phyloP scores from a whole-genome alignment of 164 flowering plant genomes.

The Aristolochia californica region DNA sequence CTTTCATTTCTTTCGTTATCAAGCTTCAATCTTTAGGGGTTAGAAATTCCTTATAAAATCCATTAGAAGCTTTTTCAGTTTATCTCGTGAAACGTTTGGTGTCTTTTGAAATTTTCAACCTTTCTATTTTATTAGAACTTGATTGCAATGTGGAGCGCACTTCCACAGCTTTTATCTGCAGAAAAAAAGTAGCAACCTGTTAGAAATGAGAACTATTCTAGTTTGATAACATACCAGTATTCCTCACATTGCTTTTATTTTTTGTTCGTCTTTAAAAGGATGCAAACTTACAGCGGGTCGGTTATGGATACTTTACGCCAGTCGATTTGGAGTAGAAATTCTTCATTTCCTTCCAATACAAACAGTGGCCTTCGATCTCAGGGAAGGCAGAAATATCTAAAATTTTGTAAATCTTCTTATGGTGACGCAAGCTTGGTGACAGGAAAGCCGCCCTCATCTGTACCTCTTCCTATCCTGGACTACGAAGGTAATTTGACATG shows the following conservation, averaged over 20 bases:
- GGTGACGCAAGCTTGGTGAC: conserved; percentile 40
- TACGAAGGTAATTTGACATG: conserved; percentile 25
- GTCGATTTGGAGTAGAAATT: conserved; percentile 23
- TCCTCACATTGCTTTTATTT: neutral
- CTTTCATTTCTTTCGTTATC: too few relatives aligned
- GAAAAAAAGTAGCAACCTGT: too few relatives aligned
- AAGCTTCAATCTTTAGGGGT: too few relatives aligned
- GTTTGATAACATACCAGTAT: neutral
- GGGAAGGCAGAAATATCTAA: conserved; percentile 16
- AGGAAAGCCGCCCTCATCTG: conserved; percentile 43
- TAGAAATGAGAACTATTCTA: too few relatives aligned
- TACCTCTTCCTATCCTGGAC: conserved; percentile 34
- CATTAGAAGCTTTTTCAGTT: too few relatives aligned
- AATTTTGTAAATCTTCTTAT: conserved; percentile 23
- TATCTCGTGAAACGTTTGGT: too few relatives aligned
- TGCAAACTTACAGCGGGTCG: conserved; percentile 48
- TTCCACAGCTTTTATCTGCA: too few relatives aligned
- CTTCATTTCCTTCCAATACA: conserved; percentile 12
- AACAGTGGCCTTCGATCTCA: conserved; percentile 16
- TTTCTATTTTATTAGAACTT: too few relatives aligned
- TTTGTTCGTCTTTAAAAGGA: conserved; percentile 13
- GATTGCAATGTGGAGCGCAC: too few relatives aligned
- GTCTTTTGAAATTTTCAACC: too few relatives aligned
- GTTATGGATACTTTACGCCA: conserved; percentile 45
- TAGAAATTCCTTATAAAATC: too few relatives aligned